A percentile compares a stretch with the other conserved stretches of the same genome.
phyloP scores from a whole-genome alignment of 257 asterid genomes.

The Fraxinus excelsior region DNA sequence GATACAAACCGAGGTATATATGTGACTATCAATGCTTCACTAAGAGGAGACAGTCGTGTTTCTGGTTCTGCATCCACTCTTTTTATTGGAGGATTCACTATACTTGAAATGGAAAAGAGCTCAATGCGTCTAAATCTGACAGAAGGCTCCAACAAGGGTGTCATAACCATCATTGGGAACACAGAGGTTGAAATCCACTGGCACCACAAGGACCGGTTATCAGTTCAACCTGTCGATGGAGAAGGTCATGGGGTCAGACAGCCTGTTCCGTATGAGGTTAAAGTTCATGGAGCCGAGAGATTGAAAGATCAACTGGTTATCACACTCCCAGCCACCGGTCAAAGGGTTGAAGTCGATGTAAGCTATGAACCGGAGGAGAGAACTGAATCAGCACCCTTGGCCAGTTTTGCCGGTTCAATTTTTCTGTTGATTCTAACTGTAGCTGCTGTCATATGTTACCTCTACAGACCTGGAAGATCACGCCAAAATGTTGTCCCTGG shows the following conservation, averaged over 20 bases:
- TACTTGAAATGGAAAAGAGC: constrained; percentile 54
- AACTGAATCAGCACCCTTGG: constrained; percentile 14
- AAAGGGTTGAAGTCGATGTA: constrained; percentile 59
- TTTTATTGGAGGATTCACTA: constrained; percentile 71
- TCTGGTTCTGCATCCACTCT: constrained; percentile 78
- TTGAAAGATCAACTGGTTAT: constrained; percentile 59
- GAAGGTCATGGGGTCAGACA: constrained; percentile 36
- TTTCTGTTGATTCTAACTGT: constrained; percentile 33
- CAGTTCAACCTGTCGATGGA: constrained; percentile 40
- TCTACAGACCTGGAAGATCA: constrained; percentile 44
- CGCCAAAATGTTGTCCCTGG: constrained; percentile 23
- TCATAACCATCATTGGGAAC: constrained; percentile 69
- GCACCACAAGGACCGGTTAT: constrained; percentile 49
- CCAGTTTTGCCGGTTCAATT: constrained; percentile 25
- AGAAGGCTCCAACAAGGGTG: constrained; percentile 40
- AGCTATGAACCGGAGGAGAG: constrained; percentile 54
- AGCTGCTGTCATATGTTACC: constrained; percentile 30
- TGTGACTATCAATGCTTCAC: constrained; percentile 62
- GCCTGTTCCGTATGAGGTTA: constrained; percentile 52
- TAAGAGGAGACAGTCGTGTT: constrained; percentile 47
- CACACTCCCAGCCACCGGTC: constrained; percentile 77
- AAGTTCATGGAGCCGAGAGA: constrained; percentile 36
- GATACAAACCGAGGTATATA: constrained; percentile 38
- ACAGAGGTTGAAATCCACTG: constrained; percentile 62
- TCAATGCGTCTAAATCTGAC: constrained; percentile 57